Evolutionary conservation across 1,139 yeast species (phyloP), one percentile per base, ranked within the genome.

Genomic region (Blastobotrys apis): DNA sequence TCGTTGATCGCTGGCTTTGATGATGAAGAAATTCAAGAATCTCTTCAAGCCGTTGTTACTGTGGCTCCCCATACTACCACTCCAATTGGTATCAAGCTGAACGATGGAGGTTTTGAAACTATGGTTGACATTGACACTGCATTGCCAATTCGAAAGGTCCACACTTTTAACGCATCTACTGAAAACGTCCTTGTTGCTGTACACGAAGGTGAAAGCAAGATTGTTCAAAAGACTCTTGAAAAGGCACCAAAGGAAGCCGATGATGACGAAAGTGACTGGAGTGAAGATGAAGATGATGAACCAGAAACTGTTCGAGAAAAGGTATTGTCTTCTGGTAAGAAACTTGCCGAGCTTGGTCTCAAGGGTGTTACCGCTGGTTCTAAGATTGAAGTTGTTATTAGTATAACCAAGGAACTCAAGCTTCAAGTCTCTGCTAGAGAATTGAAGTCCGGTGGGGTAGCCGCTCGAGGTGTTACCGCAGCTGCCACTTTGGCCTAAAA

Each of bases 1-100:
- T 80, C 95, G 34, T 73, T 94, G 64, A 75, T 90, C 54, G 85
- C 86, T 59, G 73, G 80, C 44, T 87, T 83, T 58, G 97, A 90
- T 61, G 86, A 77, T 49, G 94, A 84, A 44, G 97, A 90, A 69
- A 76, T 92, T 58, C 72, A 75, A 45, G 95, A 88, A 68, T 83
- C 95, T 49, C 74, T 83, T 57, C 84, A 85, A 66, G 94, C 97
- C 38, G 78, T 85, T 49, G 86, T 90, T 50, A 76, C 88, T 55
- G 85, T 85, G 72, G 88, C 96, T 49, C 94, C 88, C 63, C 97
- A 94, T 65, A 70, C 88, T 53, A 64, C 77, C 54, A 81, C 83
- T 64, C 82, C 97, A 44, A 81, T 92, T 63, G 99, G 98, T 67
- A 71, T 90, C 56, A 78, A 81, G 65, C 82, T 80, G 56, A 80